These are phyloP conservation scores for Senna siamea DNA, from an alignment of 306 rosid species.

Conservation along the genomic window DNA sequence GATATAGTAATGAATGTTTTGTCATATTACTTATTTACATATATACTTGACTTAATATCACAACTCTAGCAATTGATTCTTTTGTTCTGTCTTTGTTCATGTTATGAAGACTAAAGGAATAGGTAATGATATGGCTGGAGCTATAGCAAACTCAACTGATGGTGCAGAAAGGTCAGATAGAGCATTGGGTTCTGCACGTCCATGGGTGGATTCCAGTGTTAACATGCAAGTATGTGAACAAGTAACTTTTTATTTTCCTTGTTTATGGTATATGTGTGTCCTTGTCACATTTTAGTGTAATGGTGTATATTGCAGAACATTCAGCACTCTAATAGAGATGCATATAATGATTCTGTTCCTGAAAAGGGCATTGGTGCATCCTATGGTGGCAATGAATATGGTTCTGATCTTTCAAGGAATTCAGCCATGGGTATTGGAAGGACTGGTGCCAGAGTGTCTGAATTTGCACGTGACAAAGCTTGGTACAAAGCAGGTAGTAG, in stretches of 20 bases:
- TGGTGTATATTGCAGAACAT: constrained; percentile 59
- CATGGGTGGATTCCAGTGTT: constrained; percentile 69
- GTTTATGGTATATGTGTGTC: not conserved
- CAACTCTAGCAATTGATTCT: constrained; percentile 29
- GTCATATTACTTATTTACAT: no score
- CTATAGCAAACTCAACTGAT: constrained; percentile 54
- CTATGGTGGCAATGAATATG: constrained; percentile 65
- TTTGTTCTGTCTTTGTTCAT: constrained; percentile 30
- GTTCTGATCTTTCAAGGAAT: constrained; percentile 64
- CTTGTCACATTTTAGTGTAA: constrained; percentile 34
- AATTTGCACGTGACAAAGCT: constrained; percentile 61
- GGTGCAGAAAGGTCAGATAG: constrained; percentile 58
- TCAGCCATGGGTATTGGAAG: constrained; percentile 57
- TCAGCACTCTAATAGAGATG: constrained; percentile 64
- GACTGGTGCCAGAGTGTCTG: constrained; percentile 55
- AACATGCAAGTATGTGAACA: constrained; percentile 58
- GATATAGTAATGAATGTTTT: no score
- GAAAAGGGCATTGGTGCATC: constrained; percentile 64
- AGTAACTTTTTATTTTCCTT: constrained; percentile 22
- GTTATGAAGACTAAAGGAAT: constrained; percentile 69
- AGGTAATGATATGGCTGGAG: constrained; percentile 57
- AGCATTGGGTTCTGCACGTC: constrained; percentile 56
- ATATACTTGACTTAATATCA: constrained; percentile 4
- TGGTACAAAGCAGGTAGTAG: constrained; percentile 59
- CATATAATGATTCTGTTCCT: constrained; percentile 56